phyloP scores from a whole-genome alignment of 805 yeast species.

The Cyberlindnera euphorbiae region DNA sequence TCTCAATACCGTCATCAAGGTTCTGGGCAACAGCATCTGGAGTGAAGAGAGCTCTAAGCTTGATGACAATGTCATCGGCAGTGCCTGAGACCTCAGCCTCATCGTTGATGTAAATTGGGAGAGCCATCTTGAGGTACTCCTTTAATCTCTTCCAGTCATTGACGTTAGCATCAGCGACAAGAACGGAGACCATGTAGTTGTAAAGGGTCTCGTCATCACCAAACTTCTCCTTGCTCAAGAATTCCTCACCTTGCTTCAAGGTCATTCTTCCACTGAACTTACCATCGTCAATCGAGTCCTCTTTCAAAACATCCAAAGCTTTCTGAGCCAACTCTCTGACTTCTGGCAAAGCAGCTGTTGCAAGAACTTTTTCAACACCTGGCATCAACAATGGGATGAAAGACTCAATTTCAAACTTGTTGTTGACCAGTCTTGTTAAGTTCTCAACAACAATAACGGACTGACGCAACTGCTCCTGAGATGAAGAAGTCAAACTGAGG shows the following conservation, averaged over 20 bases:
- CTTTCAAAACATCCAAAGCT: constrained; percentile 76
- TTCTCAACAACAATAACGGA: constrained; percentile 95
- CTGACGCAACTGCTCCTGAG: constrained; percentile 95
- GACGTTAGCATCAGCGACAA: constrained; percentile 64
- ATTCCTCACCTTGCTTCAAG: constrained; percentile 46
- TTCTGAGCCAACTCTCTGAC: constrained; percentile 90
- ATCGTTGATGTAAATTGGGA: constrained; percentile 31
- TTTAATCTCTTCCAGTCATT: constrained; percentile 63
- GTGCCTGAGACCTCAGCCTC: constrained; percentile 35
- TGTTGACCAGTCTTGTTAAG: constrained; percentile 90
- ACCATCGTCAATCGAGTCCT: constrained; percentile 72
- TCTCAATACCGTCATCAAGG: constrained; percentile 78
- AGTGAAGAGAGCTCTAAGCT: constrained; percentile 50
- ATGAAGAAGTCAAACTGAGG: constrained; percentile 71
- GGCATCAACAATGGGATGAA: constrained; percentile 86
- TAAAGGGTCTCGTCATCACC: constrained; percentile 35
- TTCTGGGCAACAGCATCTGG: constrained; percentile 51
- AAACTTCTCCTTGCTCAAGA: constrained; percentile 28
- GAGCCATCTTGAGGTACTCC: constrained; percentile 46
- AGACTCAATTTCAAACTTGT: constrained; percentile 83
- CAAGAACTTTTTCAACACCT: constrained; percentile 83
- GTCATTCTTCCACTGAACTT: constrained; percentile 73
- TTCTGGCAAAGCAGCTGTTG: constrained; percentile 92
- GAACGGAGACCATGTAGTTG: constrained; percentile 46
- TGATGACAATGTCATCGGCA: constrained; percentile 40